Evolutionary conservation across 2,329 filamentous ascomycete genomes (phyloP).

Genomic region (Ascochyta pisi): DNA sequence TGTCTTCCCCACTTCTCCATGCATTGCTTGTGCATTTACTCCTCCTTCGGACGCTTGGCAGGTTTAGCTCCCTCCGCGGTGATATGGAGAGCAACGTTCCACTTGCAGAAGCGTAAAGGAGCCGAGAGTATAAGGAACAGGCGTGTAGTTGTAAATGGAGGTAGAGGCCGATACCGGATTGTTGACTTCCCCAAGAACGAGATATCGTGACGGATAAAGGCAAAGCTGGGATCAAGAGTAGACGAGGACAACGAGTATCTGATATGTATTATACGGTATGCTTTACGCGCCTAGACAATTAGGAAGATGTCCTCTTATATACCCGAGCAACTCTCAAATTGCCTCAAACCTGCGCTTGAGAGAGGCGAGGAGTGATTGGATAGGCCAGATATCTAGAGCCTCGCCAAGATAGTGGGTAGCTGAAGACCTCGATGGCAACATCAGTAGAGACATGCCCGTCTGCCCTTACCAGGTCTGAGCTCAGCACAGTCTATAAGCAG

Average conservation of each 20-base stretch:
- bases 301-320: neutral
- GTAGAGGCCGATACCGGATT: neutral
- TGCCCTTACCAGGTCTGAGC: too few species aligned
- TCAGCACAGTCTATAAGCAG: too few species aligned
- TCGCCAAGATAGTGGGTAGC: too few species aligned
- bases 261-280: neutral
- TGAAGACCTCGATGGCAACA: too few species aligned
- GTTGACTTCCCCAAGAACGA: neutral
- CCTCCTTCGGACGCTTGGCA: neutral
- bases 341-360: neutral
- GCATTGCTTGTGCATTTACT: neutral
- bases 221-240: too few species aligned
- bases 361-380: too few species aligned
- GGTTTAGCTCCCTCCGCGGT: neutral
- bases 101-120: neutral
- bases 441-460: too few species aligned
- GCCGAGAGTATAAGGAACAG: neutral
- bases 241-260: too few species aligned
- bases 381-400: too few species aligned
- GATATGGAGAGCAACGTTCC: neutral
- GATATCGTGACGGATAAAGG: neutral
- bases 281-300: neutral
- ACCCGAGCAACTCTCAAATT: neutral
- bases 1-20: conserved; percentile 10
- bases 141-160: neutral